Base-by-base conservation (phyloP, 768 basidiomycete species). In the Asterophora parasitica region DNA sequence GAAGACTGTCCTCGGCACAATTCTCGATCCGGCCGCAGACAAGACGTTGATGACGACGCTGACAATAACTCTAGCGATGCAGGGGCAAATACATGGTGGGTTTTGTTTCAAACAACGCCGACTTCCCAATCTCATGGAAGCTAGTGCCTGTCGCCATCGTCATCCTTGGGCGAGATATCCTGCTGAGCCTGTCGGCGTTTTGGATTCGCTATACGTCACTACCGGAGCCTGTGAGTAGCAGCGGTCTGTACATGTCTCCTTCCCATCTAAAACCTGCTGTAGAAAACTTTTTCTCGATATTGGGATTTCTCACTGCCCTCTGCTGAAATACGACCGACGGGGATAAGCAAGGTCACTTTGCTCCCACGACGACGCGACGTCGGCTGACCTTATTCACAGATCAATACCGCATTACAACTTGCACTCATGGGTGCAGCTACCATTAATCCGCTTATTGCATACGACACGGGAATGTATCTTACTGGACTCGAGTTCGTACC, bases 231-330 rank as follows among this genome's bases (percentile, higher is more conserved):
- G 94, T 93, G 66, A 42, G 89, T 68, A 43, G 23, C 38, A 43
- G 23, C 38, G 39, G 11, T 43, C 33, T 50, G 19, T 39, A 4
- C 9, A 47, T 13, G 36, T 27, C 30, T 52, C 46, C 38, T 19
- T 35, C 17, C 33, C 11, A 23, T 30, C 35, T 36, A 30, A 17
- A 39, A 37, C 9, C 23, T 3, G 4, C 16, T n/a, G 15, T 64
- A 94, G 88, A 90, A 91, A 91, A 96, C 93, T 0, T 86, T 92
- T 61, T 63, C 71, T 19, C 81, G 96, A 28, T 99, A 98, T 67
- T 99, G 94, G 90, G 90, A 97, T 62, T 91, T 96, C 53, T 88
- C 89, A 8, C 82, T 96, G 42, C 92, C 96, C 1, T 95, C 93
- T 1, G 95, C 92, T 1, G 94, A 96, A 66, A 92, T 98, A 10